These are phyloP conservation scores for Talaromyces ruber DNA, from an alignment of 495 filamentous ascomycete genomes.

Conservation along the genomic window DNA sequence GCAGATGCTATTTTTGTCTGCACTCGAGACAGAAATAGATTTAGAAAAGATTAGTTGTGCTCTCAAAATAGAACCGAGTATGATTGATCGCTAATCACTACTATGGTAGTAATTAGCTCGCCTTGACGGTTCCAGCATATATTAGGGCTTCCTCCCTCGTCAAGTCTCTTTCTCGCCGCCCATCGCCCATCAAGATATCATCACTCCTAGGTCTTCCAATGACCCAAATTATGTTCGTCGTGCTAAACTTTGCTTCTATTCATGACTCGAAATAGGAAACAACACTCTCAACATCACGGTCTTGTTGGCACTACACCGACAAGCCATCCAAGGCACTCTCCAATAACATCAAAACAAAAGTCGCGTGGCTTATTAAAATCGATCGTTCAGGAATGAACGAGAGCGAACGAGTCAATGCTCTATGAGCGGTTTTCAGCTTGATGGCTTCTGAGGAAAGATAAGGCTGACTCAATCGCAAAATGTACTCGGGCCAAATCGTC, in stretches of 20 bases:
- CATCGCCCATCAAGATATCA: neutral
- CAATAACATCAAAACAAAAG: neutral
- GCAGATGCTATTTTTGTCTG: neutral
- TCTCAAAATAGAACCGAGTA: neutral
- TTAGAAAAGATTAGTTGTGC: neutral
- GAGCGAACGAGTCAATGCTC: neutral
- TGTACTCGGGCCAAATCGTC: neutral
- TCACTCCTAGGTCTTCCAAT: neutral
- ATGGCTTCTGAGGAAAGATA: neutral
- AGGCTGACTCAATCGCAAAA: neutral
- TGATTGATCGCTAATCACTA: neutral
- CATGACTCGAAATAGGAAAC: neutral
- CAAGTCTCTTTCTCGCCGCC: neutral
- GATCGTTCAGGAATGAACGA: neutral
- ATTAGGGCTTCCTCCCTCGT: neutral
- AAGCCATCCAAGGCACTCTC: neutral
- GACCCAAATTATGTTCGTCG: neutral
- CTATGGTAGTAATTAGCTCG: no score
- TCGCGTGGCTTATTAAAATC: slow-evolving; percentile 1
- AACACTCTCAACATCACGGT: neutral
- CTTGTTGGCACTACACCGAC: neutral
- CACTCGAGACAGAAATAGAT: neutral
- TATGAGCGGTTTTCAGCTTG: neutral
- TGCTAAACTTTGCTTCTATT: neutral
- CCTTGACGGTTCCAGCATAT: neutral